Base-by-base conservation (phyloP, 2,329 filamentous ascomycete genomes). In the Diaporthe vaccinii region DNA sequence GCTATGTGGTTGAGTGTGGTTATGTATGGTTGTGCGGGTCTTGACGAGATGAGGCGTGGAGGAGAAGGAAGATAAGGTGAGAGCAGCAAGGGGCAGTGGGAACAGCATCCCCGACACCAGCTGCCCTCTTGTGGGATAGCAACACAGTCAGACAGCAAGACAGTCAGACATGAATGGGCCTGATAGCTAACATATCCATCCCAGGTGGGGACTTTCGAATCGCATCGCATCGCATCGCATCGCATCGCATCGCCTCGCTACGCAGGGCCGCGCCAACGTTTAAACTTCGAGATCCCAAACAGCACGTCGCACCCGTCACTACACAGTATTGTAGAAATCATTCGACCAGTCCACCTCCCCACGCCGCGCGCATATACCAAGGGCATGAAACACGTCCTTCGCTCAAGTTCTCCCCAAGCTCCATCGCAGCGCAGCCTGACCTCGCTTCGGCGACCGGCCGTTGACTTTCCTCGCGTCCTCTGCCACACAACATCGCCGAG, bases 31-130 rank as follows among this genome's bases (percentile, higher is more conserved):
- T 25, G 25, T 41, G 55, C 41, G 55, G 71, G 46, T 58, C 39
- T n/a, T 41, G 44, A 36, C 61, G 71, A 73, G 71, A 73, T 73
- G 71, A 73, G 71, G 58, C 70, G 70, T 65, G 58, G 71, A 46
- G 49, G 71, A 34, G 58, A 55, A 73, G 70, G 46, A 73, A 73
- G 70, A 73, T 73, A 65, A 65, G 70, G 70, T 73, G 22, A 36
- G 62, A 41, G 70, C 55, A 62, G 3, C 46, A 46, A 51, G 58
- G 70, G 70, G 41, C 49, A 34, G 53, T 53, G 31, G 41, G 58
- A 53, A 51, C 62, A 34, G 44, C 28, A 67, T 51, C 44, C 59
- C 62, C 44, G 62, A 44, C 58, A 41, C 10, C 36, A 59, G 57
- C 36, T 61, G 58, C n/a, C 36, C 36, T 61, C 36, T 41, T 61